Evolutionary conservation across 768 basidiomycete species (phyloP).

Genomic region (Psilocybe cubensis): DNA sequence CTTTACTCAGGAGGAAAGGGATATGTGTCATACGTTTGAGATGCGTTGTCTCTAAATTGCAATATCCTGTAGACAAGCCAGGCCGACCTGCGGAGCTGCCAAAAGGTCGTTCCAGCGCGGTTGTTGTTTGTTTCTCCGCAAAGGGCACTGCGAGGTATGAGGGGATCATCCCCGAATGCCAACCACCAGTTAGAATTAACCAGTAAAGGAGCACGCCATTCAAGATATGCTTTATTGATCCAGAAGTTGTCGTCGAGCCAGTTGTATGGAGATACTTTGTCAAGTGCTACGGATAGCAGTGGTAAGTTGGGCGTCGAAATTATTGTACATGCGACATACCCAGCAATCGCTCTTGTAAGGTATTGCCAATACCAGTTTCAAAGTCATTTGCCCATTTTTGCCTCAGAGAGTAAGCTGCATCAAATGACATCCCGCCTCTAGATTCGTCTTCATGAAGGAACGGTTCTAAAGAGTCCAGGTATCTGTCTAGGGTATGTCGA

Average conservation of each 20-base stretch:
- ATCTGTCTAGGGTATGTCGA: conserved; percentile 72
- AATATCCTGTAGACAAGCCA: conserved; percentile 78
- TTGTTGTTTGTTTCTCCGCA: conserved; percentile 40
- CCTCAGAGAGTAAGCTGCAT: conserved; percentile 55
- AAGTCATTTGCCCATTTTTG: conserved; percentile 71
- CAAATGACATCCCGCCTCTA: conserved; percentile 54
- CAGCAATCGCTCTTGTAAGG: conserved; percentile 73
- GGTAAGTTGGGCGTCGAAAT: conserved; percentile 17
- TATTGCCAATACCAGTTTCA: conserved; percentile 65
- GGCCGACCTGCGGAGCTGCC: conserved; percentile 86
- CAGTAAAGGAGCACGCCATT: conserved; percentile 83
- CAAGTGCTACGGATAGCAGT: conserved; percentile 57
- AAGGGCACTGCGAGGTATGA: conserved; percentile 51
- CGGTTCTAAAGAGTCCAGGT: conserved; percentile 78
- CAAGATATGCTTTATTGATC: conserved; percentile 85
- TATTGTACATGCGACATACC: conserved; percentile 47
- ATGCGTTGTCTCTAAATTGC: conserved; percentile 64
- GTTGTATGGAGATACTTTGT: conserved; percentile 82
- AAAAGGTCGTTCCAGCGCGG: conserved; percentile 59
- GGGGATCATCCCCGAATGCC: conserved; percentile 74
- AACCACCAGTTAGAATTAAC: conserved; percentile 98
- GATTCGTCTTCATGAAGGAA: conserved; percentile 77
- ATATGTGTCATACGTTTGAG: conserved; percentile 53
- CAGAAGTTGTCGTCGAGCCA: conserved; percentile 97
- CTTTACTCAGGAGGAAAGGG: neutral